Evolutionary conservation across 306 rosid species (phyloP), one percentile per base, ranked within the genome.

Genomic region (Boehmeria nivea): DNA sequence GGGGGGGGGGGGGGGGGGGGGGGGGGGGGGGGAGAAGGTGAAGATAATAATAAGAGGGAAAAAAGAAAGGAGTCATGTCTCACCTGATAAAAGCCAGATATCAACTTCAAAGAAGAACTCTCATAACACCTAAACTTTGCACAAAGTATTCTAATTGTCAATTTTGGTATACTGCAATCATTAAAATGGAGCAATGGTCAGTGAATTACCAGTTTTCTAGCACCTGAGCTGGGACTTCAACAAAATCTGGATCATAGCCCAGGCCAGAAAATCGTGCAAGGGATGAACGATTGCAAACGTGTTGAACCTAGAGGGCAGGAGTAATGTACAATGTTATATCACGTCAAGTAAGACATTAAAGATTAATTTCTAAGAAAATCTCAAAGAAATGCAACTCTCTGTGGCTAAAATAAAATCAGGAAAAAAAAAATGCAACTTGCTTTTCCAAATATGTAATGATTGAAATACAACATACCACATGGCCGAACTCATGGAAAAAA

Each of bases 401-500:
- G 20, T 10, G 4, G 45, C 42, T 37, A 6, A 55, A 51, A 11
- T 18, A 33, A 54, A 34, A 26, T 25, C 55, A 46, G 10, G 23
- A 21, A 25, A 43, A 61, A 22, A 43, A 20, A 27, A 15, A 14
- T 24, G 21, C 15, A 54, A 36, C 43, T 16, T 54, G 58, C 43
- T 44, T 54, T 19, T 22, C 50, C 21, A 65, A 39, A 59, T 64
- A 71, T 28, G 28, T n/a, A 33, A 66, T 40, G 53, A 40, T 69
- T 16, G 22, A 71, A 59, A 83, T 65, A 60, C 63, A 63, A 63
- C 88, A 58, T 87, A 91, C 99, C 99, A 91, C 84, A 54, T 91
- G 99, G 71, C 99, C 99, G 69, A 91, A 81, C 82, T 91, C 96
- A 21, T 87, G 95, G 81, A 91, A 81, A 69, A 91, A 83, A 72